Percentiles rank a stretch among this genome's conserved stretches.
These are phyloP conservation scores for Heliocybe sulcata DNA, from an alignment of 1,284 basidiomycete species.

Conservation along the genomic window DNA sequence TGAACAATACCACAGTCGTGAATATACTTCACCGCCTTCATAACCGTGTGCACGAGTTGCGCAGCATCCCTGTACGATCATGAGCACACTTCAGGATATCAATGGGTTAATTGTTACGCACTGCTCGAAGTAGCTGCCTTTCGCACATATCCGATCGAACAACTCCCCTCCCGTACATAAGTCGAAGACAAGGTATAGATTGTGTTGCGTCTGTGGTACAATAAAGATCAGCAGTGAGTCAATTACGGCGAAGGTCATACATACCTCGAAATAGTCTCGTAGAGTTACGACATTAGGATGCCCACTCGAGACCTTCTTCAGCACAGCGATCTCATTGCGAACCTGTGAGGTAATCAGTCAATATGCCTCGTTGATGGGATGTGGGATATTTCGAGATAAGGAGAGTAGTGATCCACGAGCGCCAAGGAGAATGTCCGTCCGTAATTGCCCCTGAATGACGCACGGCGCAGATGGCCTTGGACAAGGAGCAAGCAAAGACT, in stretches of 20 bases:
- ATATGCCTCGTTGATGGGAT: too few species aligned
- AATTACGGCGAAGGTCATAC: slow-evolving; percentile 11
- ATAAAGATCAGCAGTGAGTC: background rate
- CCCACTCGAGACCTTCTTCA: slow-evolving; percentile 92
- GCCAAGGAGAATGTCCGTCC: too few species aligned
- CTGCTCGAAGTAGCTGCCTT: slow-evolving; percentile 95
- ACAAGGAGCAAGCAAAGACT: too few species aligned
- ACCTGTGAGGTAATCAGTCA: slow-evolving; percentile 45
- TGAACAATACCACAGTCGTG: slow-evolving; percentile 96
- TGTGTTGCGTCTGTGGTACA: slow-evolving; percentile 71
- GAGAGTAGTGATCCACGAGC: too few species aligned
- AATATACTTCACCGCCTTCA: slow-evolving; percentile 86
- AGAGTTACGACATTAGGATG: slow-evolving; percentile 86
- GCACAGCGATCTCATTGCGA: slow-evolving; percentile 92
- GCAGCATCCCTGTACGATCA: slow-evolving; percentile 71
- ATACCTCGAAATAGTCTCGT: slow-evolving; percentile 95
- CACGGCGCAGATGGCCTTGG: too few species aligned
- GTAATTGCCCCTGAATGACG: too few species aligned
- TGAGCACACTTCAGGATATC: slow-evolving; percentile 4
- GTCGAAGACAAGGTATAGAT: slow-evolving; percentile 93
- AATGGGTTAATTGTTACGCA: slow-evolving; percentile 27
- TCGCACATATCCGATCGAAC: slow-evolving; percentile 97
- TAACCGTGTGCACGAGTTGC: slow-evolving; percentile 81
- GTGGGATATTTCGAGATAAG: background rate
- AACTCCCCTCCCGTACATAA: slow-evolving; percentile 97